These are phyloP conservation scores for Sanghuangporus sanghuang DNA, from an alignment of 1,284 basidiomycete genomes.

Conservation along the genomic window DNA sequence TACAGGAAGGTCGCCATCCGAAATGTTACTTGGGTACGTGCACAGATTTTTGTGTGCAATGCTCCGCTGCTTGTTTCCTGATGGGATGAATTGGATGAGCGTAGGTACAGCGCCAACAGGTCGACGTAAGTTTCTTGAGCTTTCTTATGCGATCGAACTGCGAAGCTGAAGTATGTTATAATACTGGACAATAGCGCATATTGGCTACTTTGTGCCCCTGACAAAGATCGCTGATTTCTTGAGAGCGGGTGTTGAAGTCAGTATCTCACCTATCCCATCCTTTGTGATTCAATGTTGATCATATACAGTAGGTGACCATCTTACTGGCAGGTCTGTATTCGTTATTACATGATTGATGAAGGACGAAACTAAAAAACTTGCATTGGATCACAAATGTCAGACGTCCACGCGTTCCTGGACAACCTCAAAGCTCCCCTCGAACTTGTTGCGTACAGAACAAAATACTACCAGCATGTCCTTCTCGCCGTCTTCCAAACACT, in stretches of 20 bases:
- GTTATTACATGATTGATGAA: background rate
- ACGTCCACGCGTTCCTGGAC: constrained; percentile 97
- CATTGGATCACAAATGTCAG: constrained; percentile 34
- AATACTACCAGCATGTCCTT: constrained; percentile 87
- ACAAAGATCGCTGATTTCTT: constrained; percentile 98
- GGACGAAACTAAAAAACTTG: background rate
- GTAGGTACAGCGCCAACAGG: constrained; percentile 92
- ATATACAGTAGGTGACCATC: constrained; percentile 64
- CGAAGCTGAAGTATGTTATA: background rate
- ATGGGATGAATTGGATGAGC: constrained; percentile 11
- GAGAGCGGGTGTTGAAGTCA: constrained; percentile 79
- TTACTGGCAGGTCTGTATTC: constrained; percentile 72
- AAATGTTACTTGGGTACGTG: constrained; percentile 88
- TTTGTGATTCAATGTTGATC: constrained; percentile 1
- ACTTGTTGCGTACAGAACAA: constrained; percentile 83
- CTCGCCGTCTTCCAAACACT: constrained; percentile 83
- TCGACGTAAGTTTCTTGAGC: constrained; percentile 61
- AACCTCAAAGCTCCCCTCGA: constrained; percentile 98
- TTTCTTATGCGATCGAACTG: background rate
- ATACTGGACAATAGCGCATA: constrained; percentile 64
- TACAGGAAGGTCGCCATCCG: constrained; percentile 71
- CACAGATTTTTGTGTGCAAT: background rate
- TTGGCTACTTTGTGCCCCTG: constrained; percentile 95
- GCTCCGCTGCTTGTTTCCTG: background rate
- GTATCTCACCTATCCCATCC: constrained; percentile 12